A percentile compares a stretch with the other conserved stretches of the same genome.
Conservation (phyloP, 257 asterid genomes). For the Petunia secreta region DNA sequence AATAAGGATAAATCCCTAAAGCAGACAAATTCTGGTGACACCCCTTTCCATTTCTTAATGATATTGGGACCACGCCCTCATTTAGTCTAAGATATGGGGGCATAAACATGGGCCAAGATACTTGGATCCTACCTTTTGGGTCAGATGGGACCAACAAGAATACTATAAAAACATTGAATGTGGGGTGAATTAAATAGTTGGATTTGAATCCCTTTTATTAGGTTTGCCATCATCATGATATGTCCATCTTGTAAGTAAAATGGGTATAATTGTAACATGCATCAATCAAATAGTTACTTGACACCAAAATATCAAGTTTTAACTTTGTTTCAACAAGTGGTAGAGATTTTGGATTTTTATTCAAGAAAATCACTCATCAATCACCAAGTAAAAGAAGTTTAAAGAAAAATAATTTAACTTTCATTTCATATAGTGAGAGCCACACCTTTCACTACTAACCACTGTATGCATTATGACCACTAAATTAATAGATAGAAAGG, state of each 20-base stretch:
- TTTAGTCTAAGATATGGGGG: constrained; percentile 2
- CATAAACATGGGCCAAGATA: constrained; percentile 21
- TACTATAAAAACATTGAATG: background rate
- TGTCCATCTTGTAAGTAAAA: constrained; percentile 22
- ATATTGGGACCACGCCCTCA: constrained; percentile 7
- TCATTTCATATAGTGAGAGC: background rate
- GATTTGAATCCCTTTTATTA: constrained; percentile 18
- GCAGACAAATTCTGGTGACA: constrained; percentile 17
- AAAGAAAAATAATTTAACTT: background rate
- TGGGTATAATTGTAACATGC: constrained; percentile 11
- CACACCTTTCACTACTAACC: background rate
- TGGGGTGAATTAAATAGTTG: constrained; percentile 10
- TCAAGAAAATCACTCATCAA: background rate
- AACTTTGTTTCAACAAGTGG: background rate
- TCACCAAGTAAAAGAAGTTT: background rate
- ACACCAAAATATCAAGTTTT: constrained; percentile 10
- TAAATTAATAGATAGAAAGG: background rate
- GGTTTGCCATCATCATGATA: constrained; percentile 23
- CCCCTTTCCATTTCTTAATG: constrained; percentile 14
- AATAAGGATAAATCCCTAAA: constrained; percentile 15
- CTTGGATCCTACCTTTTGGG: constrained; percentile 22
- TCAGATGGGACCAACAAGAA: constrained; percentile 15
- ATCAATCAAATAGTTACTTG: constrained; percentile 9
- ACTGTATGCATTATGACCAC: background rate
- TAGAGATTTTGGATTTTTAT: background rate